Percentiles rank a stretch among this genome's conserved stretches.
Evolutionary conservation across 192 early-diverging fungal species (phyloP).

Genomic region (Coemansia sp.): DNA sequence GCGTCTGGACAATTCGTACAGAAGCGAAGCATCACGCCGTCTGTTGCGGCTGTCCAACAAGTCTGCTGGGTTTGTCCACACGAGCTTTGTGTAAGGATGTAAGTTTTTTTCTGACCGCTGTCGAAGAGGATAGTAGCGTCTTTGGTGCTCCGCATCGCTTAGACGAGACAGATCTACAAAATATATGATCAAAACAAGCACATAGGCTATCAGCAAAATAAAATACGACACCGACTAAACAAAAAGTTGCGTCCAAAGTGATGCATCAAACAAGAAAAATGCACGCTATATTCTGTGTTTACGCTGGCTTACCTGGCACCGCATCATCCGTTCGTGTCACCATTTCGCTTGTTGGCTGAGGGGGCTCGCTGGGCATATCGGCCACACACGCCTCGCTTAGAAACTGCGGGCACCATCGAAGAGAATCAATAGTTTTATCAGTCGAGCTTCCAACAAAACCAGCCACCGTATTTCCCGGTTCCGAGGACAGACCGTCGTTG

Average conservation of each 20-base stretch:
- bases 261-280: no score
- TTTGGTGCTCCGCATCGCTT: background rate
- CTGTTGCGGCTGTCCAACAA: conserved; percentile 5
- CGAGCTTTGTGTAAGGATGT: conserved; percentile 48
- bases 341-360: background rate
- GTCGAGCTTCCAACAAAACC: background rate
- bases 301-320: background rate
- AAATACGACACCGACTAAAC: no score
- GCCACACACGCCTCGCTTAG: background rate
- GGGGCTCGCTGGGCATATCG: background rate
- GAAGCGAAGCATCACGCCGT: conserved; percentile 11
- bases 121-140: conserved; percentile 36
- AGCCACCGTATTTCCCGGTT: background rate
- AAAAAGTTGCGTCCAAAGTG: no score
- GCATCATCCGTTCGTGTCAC: background rate
- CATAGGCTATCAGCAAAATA: no score
- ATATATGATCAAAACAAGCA: background rate
- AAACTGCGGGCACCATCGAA: conserved; percentile 3
- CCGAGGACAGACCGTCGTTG: background rate
- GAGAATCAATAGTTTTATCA: background rate
- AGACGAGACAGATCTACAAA: conserved; percentile 13
- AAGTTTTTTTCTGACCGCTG: conserved; percentile 45
- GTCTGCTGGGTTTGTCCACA: conserved; percentile 44
- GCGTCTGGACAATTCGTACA: conserved; percentile 12
- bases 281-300: background rate